Base-by-base conservation (phyloP, 495 filamentous ascomycete species). In the Aspergillus conjunctus region DNA sequence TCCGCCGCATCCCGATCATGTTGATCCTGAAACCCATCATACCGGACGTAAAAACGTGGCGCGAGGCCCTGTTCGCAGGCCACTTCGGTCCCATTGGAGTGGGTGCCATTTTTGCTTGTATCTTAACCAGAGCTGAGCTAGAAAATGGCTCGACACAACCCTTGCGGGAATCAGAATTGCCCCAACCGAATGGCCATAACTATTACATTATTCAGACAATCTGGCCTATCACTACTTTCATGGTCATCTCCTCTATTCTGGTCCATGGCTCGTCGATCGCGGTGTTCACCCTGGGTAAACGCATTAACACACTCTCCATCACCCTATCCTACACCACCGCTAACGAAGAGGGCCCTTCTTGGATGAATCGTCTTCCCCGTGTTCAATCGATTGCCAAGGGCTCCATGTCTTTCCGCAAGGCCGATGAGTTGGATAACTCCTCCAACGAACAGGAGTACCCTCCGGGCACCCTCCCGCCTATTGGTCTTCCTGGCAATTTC, bases 11-110 rank as follows among this genome's bases (percentile, higher is more conserved):
- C 43, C 95, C 95, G 0, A 89, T 97, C 69, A 97, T 99, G 94
- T 71, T 99, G 76, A 71, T 85, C 0, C 74, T 98, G 43, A 98
- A 98, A 69, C 93, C 95, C 0, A 26, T 98, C 7, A 97, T 99
- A 71, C 94, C 94, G 7, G 95, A 98, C 70, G 85, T 99, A 61
- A 98, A 97, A 73, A 97, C 94, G 0, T 99, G 95, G 95, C 89
- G 95, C 56, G 95, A 99, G 73, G 93, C 94, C 26, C 82, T 98
- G 14, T 99, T 99, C 71, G 95, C 95, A 30, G 95, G 95, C 9
- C 95, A 99, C 72, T 99, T 99, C 70, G 95, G 95, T 15, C 95
- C 95, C 21, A 98, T 99, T 62, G 95, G 95, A 55, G 94, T 98
- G 54, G 95, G 95, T 64, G 95, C 93, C 61, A 91, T 99, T 60